These are phyloP conservation scores for Trichoderma parareesei DNA, from an alignment of 495 filamentous ascomycete species.

Conservation along the genomic window DNA sequence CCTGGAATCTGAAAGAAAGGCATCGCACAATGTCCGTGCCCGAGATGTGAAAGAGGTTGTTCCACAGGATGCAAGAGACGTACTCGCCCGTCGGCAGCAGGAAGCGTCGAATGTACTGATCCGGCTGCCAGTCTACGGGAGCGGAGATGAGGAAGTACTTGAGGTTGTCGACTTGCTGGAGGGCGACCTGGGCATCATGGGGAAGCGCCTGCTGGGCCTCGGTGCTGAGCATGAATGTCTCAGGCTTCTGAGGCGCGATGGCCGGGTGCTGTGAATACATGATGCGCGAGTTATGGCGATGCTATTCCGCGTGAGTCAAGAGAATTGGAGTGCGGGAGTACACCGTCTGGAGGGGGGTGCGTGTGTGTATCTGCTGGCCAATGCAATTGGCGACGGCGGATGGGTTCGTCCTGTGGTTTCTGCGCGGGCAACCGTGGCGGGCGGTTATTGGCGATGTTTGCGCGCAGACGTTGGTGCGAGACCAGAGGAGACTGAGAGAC, in stretches of 20 bases:
- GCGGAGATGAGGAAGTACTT: conserved; percentile 99
- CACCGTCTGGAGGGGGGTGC: background rate
- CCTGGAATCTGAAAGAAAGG: conserved; percentile 95
- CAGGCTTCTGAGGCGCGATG: conserved; percentile 71
- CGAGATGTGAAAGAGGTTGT: conserved; percentile 97
- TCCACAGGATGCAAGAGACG: conserved; percentile 97
- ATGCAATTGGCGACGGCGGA: conserved; percentile 6
- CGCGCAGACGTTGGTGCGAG: background rate
- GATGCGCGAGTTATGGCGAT: conserved; percentile 16
- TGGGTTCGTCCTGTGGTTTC: background rate
- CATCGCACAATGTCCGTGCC: conserved; percentile 98
- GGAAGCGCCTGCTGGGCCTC: conserved; percentile 94
- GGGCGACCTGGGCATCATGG: conserved; percentile 91
- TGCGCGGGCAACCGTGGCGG: background rate
- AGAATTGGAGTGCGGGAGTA: background rate
- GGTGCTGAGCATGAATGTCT: conserved; percentile 95
- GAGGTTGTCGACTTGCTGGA: conserved; percentile 97
- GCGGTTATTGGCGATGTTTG: conserved; percentile 1
- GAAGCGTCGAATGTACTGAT: conserved; percentile 94
- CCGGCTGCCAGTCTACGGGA: conserved; percentile 92
- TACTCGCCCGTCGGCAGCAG: conserved; percentile 96
- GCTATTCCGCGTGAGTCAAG: background rate
- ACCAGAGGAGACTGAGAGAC: background rate
- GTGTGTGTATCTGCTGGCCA: background rate
- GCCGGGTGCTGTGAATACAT: conserved; percentile 49